Percentiles rank a stretch among this genome's conserved stretches.
Evolutionary conservation across 2,329 filamentous ascomycete genomes (phyloP).

Genomic region (Botryotinia narcissicola): DNA sequence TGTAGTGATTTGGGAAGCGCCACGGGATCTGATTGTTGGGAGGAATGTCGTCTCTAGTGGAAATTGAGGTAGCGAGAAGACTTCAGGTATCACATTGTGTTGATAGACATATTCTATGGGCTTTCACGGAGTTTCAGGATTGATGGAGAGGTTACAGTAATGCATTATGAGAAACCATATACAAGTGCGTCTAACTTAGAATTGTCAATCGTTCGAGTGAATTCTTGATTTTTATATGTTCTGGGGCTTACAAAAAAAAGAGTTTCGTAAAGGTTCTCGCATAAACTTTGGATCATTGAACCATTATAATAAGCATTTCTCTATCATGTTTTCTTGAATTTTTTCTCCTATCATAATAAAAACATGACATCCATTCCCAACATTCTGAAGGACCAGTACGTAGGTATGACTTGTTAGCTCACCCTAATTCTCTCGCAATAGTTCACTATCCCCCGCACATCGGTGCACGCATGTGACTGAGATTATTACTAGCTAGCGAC

Average conservation of each 20-base stretch:
- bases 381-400: background rate
- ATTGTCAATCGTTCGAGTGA: background rate
- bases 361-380: background rate
- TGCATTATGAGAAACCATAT: too few species aligned
- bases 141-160: too few species aligned
- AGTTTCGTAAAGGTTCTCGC: background rate
- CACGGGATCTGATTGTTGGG: background rate
- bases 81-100: background rate
- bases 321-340: rapidly evolving
- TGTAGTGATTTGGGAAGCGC: background rate
- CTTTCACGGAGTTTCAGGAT: background rate
- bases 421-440: background rate
- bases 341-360: background rate
- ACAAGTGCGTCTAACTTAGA: background rate
- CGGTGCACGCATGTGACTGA: background rate
- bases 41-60: background rate
- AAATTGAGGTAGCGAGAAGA: background rate
- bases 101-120: background rate
- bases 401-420: background rate
- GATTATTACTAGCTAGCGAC: background rate
- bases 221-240: background rate
- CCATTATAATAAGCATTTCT: rapidly evolving
- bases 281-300: background rate
- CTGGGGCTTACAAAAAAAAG: background rate
- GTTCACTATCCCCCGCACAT: background rate